Evolutionary conservation across 78 protist genomes (phyloP), one percentile per base, ranked within the genome.

Genomic region (Parvularia atlantis): DNA sequence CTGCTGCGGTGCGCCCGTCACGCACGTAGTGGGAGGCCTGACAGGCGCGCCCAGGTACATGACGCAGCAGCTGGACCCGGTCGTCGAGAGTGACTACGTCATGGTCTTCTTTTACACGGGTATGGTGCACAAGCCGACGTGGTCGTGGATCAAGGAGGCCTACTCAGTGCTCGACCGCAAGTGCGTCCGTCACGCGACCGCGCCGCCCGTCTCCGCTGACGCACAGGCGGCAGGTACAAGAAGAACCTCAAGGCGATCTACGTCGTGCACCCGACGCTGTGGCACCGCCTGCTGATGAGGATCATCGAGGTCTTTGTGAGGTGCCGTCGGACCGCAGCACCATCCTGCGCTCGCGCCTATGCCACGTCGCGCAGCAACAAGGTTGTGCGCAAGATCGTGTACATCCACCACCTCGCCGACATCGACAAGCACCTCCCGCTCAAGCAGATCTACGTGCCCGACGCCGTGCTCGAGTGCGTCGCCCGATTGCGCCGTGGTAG

Each of bases 171-270:
- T 83, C 24, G 72, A 76, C 41, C 75, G 88, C 69, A 76, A 77
- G 64, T 71, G 48, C 6, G 69, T 4, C 54, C 37, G 4, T 5
- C 14, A 0, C 20, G 3, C 2, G 28, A 5, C 5, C 48, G 22
- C 48, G 48, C 48, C 10, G 5, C 48, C 48, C 48, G 22, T 10
- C 48, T 10, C 48, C 48, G 46, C 14, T 40, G 20, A 11, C 36
- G 14, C 4, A 17, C 11, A 33, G 28, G 3, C 3, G 11, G 36
- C 64, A 65, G 81, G 35, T 84, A 84, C 77, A 84, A 84, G 75
- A 84, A 84, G 84, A 84, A 84, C 72, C 76, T 84, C 31, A 84
- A 84, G 62, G 61, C 76, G 0, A 69, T 84, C 36, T 84, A 78
- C 44, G 53, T 84, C 19, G 80, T 84, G 20, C 82, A 77, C 26